Evolutionary conservation across 805 yeast genomes (phyloP), one percentile per base, ranked within the genome.

Genomic region (Wickerhamomyces mucosus): DNA sequence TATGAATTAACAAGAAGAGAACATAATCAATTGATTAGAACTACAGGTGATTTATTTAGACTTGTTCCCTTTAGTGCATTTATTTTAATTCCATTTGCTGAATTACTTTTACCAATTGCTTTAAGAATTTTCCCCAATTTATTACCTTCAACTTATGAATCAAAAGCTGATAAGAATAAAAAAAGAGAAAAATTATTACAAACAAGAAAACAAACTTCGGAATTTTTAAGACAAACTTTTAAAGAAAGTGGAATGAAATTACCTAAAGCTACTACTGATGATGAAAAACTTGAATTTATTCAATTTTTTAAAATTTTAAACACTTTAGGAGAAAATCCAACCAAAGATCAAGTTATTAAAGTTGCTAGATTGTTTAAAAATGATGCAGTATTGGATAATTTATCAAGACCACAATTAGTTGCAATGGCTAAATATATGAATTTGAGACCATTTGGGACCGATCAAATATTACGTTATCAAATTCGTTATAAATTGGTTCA

Each of bases 391-490:
- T 69, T 89, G 46, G 98, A 89, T 59, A 92, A 92, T 59, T 72
- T 84, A 51, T 78, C 94, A 12, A 75, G 97, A 48, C 83, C 94
- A 23, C 94, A 86, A 55, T 69, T 89, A 44, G 80, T 83, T 32
- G 97, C 96, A 10, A 72, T 92, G 78, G 83, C 95, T 28, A 80
- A 78, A 56, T 92, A 89, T 59, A 82, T 89, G 74, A 81, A 84
- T 46, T 60, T 89, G 43, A 80, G 83, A 51, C 94, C 96, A 2
- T 89, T 81, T 54, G 98, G 98, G 21, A 81, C 96, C 5, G 95
- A 89, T 55, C 75, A 75, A 46, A 82, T 92, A 55, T 63, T 92
- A 49, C 79, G 98, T 50, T 92, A 92, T 61, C 80, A 88, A 56
- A 86, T 89, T 48, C 78, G 98, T 59, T 88, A 86, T 61, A 77